Conservation (phyloP, 164 flowering plant species). For the Magnolia sinica region DNA sequence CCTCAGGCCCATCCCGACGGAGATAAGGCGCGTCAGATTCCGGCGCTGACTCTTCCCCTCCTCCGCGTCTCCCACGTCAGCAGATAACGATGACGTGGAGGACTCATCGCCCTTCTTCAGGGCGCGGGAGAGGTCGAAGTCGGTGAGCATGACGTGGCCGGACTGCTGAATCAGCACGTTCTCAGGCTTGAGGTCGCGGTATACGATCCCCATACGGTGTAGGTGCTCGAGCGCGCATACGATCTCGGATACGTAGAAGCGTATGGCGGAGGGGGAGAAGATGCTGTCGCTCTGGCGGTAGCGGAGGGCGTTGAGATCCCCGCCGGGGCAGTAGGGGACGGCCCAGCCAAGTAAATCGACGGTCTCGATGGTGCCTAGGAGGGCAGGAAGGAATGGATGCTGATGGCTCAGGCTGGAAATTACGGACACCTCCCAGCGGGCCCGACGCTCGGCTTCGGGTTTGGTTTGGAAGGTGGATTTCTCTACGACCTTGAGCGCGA, state of each 20-base stretch:
- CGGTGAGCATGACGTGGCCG: slow-evolving; percentile 76
- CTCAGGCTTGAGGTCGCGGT: slow-evolving; percentile 83
- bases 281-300: slow-evolving; percentile 56
- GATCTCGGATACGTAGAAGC: slow-evolving; percentile 75
- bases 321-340: slow-evolving; percentile 84
- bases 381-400: slow-evolving; percentile 75
- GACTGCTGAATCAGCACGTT: slow-evolving; percentile 63
- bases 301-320: slow-evolving; percentile 88
- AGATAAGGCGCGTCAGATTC: slow-evolving; percentile 34
- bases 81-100: neutral
- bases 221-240: slow-evolving; percentile 68
- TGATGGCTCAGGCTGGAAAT: slow-evolving; percentile 37
- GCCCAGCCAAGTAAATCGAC: slow-evolving; percentile 71
- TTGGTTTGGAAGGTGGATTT: slow-evolving; percentile 43
- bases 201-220: slow-evolving; percentile 61
- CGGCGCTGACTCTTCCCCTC: slow-evolving; percentile 17
- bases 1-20: slow-evolving; percentile 32
- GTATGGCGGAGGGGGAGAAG: slow-evolving; percentile 56
- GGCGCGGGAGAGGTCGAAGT: slow-evolving; percentile 63
- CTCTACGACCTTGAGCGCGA: slow-evolving; percentile 85
- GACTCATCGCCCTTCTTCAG: neutral
- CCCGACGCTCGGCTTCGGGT: slow-evolving; percentile 75
- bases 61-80: neutral
- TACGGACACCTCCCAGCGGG: slow-evolving; percentile 76
- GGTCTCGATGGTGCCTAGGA: slow-evolving; percentile 51